These are phyloP conservation scores for Porphyra umbilicalis DNA, from an alignment of 31 red algal species.

Conservation along the genomic window DNA sequence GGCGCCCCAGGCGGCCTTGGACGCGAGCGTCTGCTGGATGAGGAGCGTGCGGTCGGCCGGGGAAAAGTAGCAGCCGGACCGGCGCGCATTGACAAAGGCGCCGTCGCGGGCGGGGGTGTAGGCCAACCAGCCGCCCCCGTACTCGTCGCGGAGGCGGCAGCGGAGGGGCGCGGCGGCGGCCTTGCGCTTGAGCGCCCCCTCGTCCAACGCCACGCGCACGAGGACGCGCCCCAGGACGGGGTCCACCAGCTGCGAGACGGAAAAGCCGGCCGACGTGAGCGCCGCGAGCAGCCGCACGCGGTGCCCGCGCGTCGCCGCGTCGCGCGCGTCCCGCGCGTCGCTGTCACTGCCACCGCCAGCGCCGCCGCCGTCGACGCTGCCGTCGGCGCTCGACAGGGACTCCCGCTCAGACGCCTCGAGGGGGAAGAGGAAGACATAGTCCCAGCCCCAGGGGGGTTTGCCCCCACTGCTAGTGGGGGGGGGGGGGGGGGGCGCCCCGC, in stretches of 20 bases:
- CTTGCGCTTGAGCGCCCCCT: conserved; percentile 2
- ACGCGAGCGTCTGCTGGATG: conserved; percentile 11
- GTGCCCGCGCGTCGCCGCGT: no score
- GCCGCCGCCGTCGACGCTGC: conserved; percentile 3
- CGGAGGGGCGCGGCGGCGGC: conserved; percentile 13
- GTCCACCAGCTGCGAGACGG: conserved; percentile 18
- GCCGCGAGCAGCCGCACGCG: conserved; percentile 10
- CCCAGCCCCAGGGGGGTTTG: conserved; percentile 39
- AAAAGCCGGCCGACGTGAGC: conserved; percentile 12
- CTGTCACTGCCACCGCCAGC: neutral
- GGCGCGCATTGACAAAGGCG: conserved; percentile 16
- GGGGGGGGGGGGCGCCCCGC: no score
- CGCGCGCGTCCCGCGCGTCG: no score
- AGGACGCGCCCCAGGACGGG: conserved; percentile 13
- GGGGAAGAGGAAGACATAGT: conserved; percentile 45
- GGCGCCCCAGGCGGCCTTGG: conserved; percentile 20
- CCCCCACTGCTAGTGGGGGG: no score
- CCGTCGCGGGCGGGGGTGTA: conserved; percentile 11
- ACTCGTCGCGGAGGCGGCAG: conserved; percentile 6
- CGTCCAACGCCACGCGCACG: conserved; percentile 14
- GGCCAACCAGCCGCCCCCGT: conserved; percentile 20
- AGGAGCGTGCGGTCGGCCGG: conserved; percentile 8
- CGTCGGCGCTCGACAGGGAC: conserved; percentile 4
- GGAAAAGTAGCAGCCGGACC: conserved; percentile 17
- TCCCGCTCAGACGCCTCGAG: neutral